Conservation (phyloP, 2,329 filamentous ascomycete species). For the Eutypella sp. region DNA sequence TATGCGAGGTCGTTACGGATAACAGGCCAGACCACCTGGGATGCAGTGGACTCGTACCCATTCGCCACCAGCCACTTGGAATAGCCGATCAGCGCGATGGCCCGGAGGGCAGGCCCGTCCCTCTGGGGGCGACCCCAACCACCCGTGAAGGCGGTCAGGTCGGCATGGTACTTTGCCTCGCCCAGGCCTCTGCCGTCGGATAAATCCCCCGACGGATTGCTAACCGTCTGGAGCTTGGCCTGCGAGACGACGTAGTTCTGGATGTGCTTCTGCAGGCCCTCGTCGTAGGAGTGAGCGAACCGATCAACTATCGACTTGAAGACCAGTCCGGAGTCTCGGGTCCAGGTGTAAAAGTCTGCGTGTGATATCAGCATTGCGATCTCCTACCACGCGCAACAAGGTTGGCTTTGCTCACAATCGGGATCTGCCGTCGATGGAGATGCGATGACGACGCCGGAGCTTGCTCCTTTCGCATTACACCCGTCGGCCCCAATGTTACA, state of each 20-base stretch:
- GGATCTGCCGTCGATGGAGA: constrained; percentile 49
- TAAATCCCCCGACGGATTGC: constrained; percentile 62
- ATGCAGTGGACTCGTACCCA: constrained; percentile 54
- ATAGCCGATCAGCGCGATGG: constrained; percentile 68
- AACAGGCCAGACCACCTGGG: constrained; percentile 63
- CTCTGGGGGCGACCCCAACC: constrained; percentile 74
- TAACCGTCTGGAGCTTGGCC: constrained; percentile 59
- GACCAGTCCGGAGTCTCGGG: constrained; percentile 65
- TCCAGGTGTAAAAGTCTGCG: constrained; percentile 75
- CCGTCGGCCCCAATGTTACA: constrained; percentile 57
- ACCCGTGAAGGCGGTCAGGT: constrained; percentile 59
- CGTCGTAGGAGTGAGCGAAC: constrained; percentile 55
- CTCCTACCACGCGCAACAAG: not conserved
- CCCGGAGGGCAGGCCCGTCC: constrained; percentile 73
- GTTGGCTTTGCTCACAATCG: constrained; percentile 41
- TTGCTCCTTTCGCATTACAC: constrained; percentile 42
- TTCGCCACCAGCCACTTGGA: constrained; percentile 66
- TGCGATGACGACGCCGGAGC: constrained; percentile 50
- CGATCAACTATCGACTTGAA: constrained; percentile 66
- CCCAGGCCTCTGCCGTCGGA: constrained; percentile 52
- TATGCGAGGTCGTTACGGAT: constrained; percentile 73
- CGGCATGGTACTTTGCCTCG: constrained; percentile 69
- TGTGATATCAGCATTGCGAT: constrained; percentile 7
- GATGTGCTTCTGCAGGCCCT: constrained; percentile 53
- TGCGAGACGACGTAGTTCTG: constrained; percentile 65